Conservation (phyloP, 2,329 filamentous ascomycete genomes). For the Stylonectria norvegica region DNA sequence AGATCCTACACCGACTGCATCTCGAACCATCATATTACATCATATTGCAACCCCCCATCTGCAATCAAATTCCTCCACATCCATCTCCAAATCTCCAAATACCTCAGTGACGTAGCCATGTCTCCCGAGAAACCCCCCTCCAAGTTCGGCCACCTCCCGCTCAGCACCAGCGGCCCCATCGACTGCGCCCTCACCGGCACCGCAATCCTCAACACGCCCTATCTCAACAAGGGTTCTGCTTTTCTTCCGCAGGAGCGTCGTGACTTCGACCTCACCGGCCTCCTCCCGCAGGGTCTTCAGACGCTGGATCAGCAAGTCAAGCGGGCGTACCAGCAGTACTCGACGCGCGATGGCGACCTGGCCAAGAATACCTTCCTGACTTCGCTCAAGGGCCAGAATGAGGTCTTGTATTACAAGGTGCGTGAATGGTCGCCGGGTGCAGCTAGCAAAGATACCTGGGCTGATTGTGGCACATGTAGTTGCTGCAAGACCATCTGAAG, state of each 20-base stretch:
- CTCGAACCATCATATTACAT: too few species aligned
- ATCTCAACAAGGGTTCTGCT: constrained; percentile 77
- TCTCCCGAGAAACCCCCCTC: constrained; percentile 6
- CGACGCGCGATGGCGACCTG: constrained; percentile 57
- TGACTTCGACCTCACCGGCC: constrained; percentile 66
- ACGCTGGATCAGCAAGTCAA: constrained; percentile 72
- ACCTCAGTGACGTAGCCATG: not conserved
- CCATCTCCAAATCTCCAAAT: not conserved
- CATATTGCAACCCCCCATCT: too few species aligned
- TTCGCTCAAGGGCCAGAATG: constrained; percentile 80
- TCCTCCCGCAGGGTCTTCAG: constrained; percentile 70
- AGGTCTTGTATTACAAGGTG: constrained; percentile 75
- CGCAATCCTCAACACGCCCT: constrained; percentile 35
- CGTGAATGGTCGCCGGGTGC: too few species aligned
- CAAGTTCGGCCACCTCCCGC: constrained; percentile 31
- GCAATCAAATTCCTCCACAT: too few species aligned
- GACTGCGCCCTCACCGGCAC: constrained; percentile 36
- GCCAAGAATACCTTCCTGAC: constrained; percentile 88
- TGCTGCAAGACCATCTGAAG: constrained; percentile 72
- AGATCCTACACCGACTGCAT: too few species aligned
- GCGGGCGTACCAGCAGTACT: constrained; percentile 79
- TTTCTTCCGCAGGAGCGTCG: constrained; percentile 67
- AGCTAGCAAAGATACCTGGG: too few species aligned
- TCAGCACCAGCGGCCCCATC: constrained; percentile 35
- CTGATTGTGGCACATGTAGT: constrained; percentile 36